A percentile compares a stretch with the other conserved stretches of the same genome.
These are phyloP conservation scores for Anisodus acutangulus DNA, from an alignment of 257 asterid genomes.

Conservation along the genomic window DNA sequence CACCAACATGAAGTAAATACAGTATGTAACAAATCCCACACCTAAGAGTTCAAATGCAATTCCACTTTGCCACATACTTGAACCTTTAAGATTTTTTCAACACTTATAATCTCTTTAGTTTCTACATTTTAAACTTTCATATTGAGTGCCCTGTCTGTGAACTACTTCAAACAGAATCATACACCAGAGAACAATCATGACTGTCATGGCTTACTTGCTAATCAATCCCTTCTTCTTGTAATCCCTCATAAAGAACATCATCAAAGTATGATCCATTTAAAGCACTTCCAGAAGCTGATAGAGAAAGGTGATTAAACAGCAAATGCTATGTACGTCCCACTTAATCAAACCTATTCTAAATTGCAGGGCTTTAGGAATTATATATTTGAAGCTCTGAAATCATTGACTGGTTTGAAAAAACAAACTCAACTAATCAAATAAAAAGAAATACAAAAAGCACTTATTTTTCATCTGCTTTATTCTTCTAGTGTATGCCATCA, in stretches of 20 bases:
- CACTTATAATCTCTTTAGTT: neutral
- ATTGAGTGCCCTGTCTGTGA: neutral
- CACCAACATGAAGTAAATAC: slow-evolving; percentile 2
- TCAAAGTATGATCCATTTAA: neutral
- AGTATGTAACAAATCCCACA: neutral
- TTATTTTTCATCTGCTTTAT: neutral
- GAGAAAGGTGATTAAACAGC: neutral
- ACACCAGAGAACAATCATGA: neutral
- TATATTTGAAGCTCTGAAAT: neutral
- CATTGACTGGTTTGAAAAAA: neutral
- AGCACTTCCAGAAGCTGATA: neutral
- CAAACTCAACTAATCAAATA: neutral
- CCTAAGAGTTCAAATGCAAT: neutral
- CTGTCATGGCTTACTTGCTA: no score
- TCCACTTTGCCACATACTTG: neutral
- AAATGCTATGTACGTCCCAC: neutral
- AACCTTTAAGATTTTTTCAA: neutral
- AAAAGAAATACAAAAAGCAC: neutral
- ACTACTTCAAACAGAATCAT: slow-evolving; percentile 13
- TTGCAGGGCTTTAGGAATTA: neutral
- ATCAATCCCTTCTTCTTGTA: no score
- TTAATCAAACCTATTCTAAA: neutral
- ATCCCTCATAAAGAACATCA: no score
- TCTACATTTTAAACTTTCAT: no score
- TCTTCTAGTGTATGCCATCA: slow-evolving; percentile 1